Evolutionary conservation across 2,329 filamentous ascomycete genomes (phyloP), one percentile per base, ranked within the genome.

Genomic region (Coccinonectria pachysandricola): DNA sequence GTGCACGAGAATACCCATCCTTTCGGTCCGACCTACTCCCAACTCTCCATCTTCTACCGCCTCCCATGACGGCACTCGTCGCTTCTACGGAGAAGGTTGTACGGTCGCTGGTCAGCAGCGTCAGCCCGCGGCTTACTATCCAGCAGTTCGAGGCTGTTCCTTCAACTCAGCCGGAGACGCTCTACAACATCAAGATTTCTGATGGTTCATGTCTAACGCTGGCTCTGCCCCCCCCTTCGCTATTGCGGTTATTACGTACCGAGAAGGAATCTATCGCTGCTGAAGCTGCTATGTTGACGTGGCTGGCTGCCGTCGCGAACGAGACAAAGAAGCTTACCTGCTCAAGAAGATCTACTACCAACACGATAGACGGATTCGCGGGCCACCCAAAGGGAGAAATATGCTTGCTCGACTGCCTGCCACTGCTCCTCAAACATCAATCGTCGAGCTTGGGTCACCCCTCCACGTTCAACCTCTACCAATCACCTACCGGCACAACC

Each of bases 231-330:
- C 61, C 61, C 6, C 46, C 53, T 18, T 37, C 53, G n/a, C 52
- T 57, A 31, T 45, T 58, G 25, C 56, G 58, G 28, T 48, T 67
- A 15, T 49, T 71, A 16, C 58, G 66, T 15, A 61, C 50, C 24
- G 67, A 71, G 40, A 56, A 57, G 24, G 54, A 46, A 18, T 53
- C 60, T 21, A 48, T 64, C 24, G 43, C 49, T 13, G 59, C 63
- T 12, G 66, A 71, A 37, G 59, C 59, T 7, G 43, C 52, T 7
- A 38, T 66, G 3, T 39, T 70, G 19, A 49, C 45, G 27, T 71
- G 64, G 64, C 48, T 69, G 12, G 47, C 51, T 19, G 37, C 45
- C 27, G 26, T 32, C 15, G 21, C 34, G 2, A 30, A 34, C 15
- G 38, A 35, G 16, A 37, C 31, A n/a, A 41, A 36, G 20, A 20